Base-by-base conservation (phyloP, 805 yeast genomes). In the Torulaspora indica region DNA sequence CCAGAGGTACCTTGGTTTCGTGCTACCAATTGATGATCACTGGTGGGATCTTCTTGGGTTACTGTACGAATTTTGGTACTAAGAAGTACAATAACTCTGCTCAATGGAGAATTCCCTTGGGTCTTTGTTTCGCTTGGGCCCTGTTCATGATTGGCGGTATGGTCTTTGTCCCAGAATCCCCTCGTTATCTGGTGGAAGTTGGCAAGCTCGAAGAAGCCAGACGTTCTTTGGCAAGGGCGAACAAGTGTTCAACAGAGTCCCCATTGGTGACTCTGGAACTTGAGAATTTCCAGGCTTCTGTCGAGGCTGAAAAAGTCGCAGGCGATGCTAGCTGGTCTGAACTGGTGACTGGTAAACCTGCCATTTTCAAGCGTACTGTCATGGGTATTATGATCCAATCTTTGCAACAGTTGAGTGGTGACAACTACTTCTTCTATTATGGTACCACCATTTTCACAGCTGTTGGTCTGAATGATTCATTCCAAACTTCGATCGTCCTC, bases 101-200 rank as follows among this genome's bases (percentile, higher is more conserved):
- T 5, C 84, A 79, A 67, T 82, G 89, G 88, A 79, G 88, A 76
- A 73, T 82, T 53, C 85, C 84, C 40, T 69, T 82, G 58, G 82
- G 82, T 44, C 62, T 79, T 49, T 71, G 74, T 53, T 74, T 74
- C 53, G 67, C 68, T 20, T 75, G 75, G 74, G 72, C 72, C 30
- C 36, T 68, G 18, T 45, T 66, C 39, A 58, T 68, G 68, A 48
- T 66, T 35, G 49, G 46, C 14, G 71, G 65, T 51, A 64, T 68
- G 67, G 46, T 55, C n/a, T 72, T 74, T 54, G 80, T 81, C 76
- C 88, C 88, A 36, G 89, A 82, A 69, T 80, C 87, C 15, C 85
- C 88, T 54, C 72, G 88, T 66, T 82, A 62, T 67, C 70, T 82
- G 63, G 71, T 78, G 45, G 80, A 77, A 65, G 67, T 66, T 46